These are phyloP conservation scores for Euphorbia pulcherrima DNA, from an alignment of 345 rosid species.

Conservation along the genomic window DNA sequence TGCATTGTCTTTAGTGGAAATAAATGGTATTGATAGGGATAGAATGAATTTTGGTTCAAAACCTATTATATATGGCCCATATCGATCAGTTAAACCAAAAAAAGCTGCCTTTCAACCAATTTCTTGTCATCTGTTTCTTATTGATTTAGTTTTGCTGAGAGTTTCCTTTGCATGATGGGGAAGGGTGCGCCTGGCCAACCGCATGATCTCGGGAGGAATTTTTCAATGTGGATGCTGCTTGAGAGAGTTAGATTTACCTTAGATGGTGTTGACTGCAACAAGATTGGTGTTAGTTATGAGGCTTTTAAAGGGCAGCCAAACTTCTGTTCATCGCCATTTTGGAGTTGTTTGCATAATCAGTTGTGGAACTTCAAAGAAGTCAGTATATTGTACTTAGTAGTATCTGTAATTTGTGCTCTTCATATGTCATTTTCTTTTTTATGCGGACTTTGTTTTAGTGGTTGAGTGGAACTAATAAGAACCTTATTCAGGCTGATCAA, in stretches of 20 bases:
- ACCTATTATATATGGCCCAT: neutral
- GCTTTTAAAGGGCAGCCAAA: constrained; percentile 79
- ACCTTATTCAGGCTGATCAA: constrained; percentile 66
- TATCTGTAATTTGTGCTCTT: neutral
- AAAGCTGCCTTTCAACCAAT: neutral
- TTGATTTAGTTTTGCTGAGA: constrained; percentile 19
- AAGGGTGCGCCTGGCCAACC: constrained; percentile 67
- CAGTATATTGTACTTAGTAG: constrained; percentile 22
- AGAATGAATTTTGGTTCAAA: neutral
- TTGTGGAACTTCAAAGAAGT: constrained; percentile 84
- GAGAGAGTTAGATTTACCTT: constrained; percentile 91
- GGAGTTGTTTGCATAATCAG: constrained; percentile 96
- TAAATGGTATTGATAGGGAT: neutral
- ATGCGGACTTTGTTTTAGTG: neutral
- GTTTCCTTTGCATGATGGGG: constrained; percentile 9
- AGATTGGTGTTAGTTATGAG: constrained; percentile 78
- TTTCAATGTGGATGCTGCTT: constrained; percentile 92
- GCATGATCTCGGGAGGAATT: constrained; percentile 57
- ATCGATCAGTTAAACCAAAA: neutral
- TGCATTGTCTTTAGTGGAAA: too few species aligned
- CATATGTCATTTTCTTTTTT: neutral
- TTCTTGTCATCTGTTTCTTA: neutral
- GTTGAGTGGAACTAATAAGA: constrained; percentile 9
- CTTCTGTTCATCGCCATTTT: constrained; percentile 79
- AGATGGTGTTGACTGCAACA: constrained; percentile 86